Evolutionary conservation across 345 rosid genomes (phyloP), one percentile per base, ranked within the genome.

Genomic region (Eutrema heterophyllum): DNA sequence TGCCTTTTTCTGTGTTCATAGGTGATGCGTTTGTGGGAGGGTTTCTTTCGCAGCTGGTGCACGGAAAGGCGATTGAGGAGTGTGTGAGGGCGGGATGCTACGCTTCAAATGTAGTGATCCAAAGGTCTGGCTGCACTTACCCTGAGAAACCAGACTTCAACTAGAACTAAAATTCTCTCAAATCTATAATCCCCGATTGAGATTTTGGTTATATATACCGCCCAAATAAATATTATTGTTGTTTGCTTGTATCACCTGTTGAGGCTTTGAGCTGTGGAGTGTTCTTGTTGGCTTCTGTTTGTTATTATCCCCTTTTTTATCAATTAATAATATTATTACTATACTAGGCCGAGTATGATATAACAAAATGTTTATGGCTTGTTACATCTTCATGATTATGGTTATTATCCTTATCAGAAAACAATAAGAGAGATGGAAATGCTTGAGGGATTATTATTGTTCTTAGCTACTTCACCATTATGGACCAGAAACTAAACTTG

Each of bases 81-180:
- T 90, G 97, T 8, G 90, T 95, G 43, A 90, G 77, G 74, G 98
- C 91, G 10, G 99, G 92, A 11, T 84, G 85, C 71, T 92, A 95
- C 27, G 98, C 94, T 0, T 80, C 96, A 13, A 89, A 91, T 49
- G 93, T 89, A 14, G 81, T 94, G 57, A 94, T 94, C 84, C 99
- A 90, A 54, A 87, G 98, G 84, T 85, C 97, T 49, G 97, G 99
- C 33, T 95, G 99, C 97, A 87, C 97, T 57, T 90, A 85, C 79
- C 86, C 86, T 55, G 86, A 80, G 43, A 80, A 75, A 40, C 86
- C 86, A 11, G 77, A 64, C 59, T 83, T 78, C 71, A 72, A 78
- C 39, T 80, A 68, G 70, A 71, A 16, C 51, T 3, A 7, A 43
- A 41, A 9, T 15, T 68, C 49, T 44, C 36, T 38, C 33, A 18